Evolutionary conservation across 2,329 filamentous ascomycete genomes (phyloP), one percentile per base, ranked within the genome.

Genomic region (Colletotrichum agaves): DNA sequence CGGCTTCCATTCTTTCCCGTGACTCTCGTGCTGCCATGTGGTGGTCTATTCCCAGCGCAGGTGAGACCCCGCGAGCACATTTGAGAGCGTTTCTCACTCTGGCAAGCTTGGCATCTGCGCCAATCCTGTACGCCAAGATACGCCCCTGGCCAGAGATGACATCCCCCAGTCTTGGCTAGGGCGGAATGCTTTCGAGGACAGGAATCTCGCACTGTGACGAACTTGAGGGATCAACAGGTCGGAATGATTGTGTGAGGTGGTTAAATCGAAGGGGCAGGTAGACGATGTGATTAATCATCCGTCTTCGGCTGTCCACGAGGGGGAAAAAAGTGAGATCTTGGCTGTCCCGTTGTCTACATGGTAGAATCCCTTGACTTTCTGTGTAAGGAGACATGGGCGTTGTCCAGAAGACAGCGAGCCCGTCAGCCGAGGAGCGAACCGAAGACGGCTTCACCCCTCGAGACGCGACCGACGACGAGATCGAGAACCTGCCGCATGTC

Each of bases 401-500:
- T 5, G 1, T 17, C 12, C 15, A 41, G 21, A 41, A 44, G 27
- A 7, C 27, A 17, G 4, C 15, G 21, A 57, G 10, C n/a, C n/a
- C 35, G n/a, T 17, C 37, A 27, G 27, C 27, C 1, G 27, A 27
- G 27, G 27, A 27, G 5, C 27, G 27, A 27, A 27, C 27, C 27
- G 27, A 27, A 27, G 27, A 27, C 2, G 27, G 27, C 27, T 27
- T 5, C 1, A 8, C 6, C n/a, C 49, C 50, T 0, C 68, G 67
- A 12, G 69, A 71, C 21, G 70, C 71, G 19, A 72, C 71, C 5
- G 68, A 71, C 44, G 68, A 71, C 3, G 71, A 72, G 50, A 59
- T 71, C 17, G 56, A 67, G 17, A 65, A 35, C 10, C 58, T 73
- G 12, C 71, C 68, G 1, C 68, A 61, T 2, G 55, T 73, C 13